phyloP scores from a whole-genome alignment of 2,329 filamentous ascomycete genomes.

The Fusarium mundagurra region DNA sequence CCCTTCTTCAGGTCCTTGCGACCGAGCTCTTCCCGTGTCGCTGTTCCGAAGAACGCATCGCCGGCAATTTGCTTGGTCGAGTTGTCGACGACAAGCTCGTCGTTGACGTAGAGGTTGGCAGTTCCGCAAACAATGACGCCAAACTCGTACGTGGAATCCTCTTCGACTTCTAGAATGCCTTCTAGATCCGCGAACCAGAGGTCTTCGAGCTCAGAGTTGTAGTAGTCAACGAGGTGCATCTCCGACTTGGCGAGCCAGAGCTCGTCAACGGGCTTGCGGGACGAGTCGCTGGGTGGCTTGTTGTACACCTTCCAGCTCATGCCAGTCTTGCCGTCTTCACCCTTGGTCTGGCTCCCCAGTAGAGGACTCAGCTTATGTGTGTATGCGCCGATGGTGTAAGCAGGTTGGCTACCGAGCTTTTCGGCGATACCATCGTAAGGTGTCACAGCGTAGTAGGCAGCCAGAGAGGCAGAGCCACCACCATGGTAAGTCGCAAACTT shows the following conservation, averaged over 20 bases:
- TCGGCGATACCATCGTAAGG: slow-evolving; percentile 76
- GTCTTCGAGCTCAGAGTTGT: slow-evolving; percentile 62
- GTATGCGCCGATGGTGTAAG: slow-evolving; percentile 69
- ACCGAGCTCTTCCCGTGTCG: slow-evolving; percentile 71
- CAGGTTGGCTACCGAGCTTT: slow-evolving; percentile 56
- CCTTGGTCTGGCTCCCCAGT: slow-evolving; percentile 62
- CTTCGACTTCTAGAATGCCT: slow-evolving; percentile 67
- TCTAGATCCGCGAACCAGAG: slow-evolving; percentile 71
- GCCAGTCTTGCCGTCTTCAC: slow-evolving; percentile 62
- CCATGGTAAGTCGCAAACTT: slow-evolving; percentile 68
- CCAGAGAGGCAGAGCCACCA: slow-evolving; percentile 71
- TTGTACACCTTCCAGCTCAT: slow-evolving; percentile 72
- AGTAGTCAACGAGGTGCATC: slow-evolving; percentile 60
- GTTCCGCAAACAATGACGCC: slow-evolving; percentile 73
- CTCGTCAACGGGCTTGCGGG: slow-evolving; percentile 62
- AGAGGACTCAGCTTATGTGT: slow-evolving; percentile 72
- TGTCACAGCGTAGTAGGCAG: slow-evolving; percentile 74
- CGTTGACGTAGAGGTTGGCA: slow-evolving; percentile 72
- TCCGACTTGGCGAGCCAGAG: slow-evolving; percentile 60
- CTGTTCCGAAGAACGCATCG: slow-evolving; percentile 72
- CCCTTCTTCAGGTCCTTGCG: slow-evolving; percentile 66
- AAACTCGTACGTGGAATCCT: slow-evolving; percentile 70
- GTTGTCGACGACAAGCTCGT: slow-evolving; percentile 71
- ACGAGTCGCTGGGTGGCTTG: slow-evolving; percentile 60
- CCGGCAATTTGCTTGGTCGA: slow-evolving; percentile 70